Conservation (phyloP, 1,139 yeast genomes). For the Kluyveromyces sp. region DNA sequence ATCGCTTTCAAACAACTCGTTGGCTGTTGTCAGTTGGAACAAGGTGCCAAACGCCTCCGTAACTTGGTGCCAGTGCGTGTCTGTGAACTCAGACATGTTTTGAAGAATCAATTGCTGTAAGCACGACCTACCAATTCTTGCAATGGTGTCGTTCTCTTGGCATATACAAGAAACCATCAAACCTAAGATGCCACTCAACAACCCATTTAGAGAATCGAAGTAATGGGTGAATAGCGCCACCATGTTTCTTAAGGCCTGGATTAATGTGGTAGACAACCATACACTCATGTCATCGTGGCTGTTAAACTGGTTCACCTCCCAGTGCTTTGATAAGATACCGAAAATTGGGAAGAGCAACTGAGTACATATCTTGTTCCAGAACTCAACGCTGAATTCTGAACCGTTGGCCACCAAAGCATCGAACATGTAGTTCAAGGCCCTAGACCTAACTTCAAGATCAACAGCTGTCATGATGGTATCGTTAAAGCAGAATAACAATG, state of each 20-base stretch:
- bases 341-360: constrained; percentile 86
- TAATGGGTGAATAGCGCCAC: constrained; percentile 75
- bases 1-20: constrained; percentile 68
- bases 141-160: constrained; percentile 94
- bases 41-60: constrained; percentile 56
- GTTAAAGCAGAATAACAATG: constrained; percentile 75
- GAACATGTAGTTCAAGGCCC: constrained; percentile 77
- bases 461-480: constrained; percentile 89
- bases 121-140: constrained; percentile 88
- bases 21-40: constrained; percentile 79
- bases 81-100: constrained; percentile 58
- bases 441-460: constrained; percentile 87
- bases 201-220: constrained; percentile 61
- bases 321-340: constrained; percentile 64
- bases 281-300: constrained; percentile 79
- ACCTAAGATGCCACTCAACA: constrained; percentile 71
- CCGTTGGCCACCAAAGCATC: constrained; percentile 78
- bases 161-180: constrained; percentile 82
- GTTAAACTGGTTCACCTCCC: constrained; percentile 62
- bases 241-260: constrained; percentile 89
- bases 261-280: constrained; percentile 93
- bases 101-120: constrained; percentile 68
- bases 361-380: constrained; percentile 79
- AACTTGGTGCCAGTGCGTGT: constrained; percentile 68
- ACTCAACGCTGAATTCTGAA: constrained; percentile 56